Base-by-base conservation (phyloP, 2,329 filamentous ascomycete species). In the Penicillium palitans region DNA sequence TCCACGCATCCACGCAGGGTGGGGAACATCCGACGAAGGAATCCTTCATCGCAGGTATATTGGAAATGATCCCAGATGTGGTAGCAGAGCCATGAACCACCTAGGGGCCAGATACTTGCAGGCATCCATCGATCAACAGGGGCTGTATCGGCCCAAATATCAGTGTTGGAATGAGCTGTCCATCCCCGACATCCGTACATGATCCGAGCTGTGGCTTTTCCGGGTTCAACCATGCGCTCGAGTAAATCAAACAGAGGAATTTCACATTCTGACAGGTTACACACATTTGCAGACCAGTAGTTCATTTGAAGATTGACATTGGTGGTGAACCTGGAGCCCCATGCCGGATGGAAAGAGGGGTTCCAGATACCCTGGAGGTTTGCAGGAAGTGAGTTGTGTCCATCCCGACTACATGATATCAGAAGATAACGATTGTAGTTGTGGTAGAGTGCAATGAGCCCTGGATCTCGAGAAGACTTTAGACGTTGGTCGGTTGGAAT, bases 231-330 rank as follows among this genome's bases (percentile, higher is more conserved):
- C 61, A 76, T 70, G 3, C 70, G 69, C 19, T 79, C 73, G 3
- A 80, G 68, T 2, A 78, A 64, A 24, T 75, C 69, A 35, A 81
- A 78, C 0, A 83, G 55, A 0, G 80, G 78, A 2, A 70, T 53
- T 19, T 79, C 74, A 3, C 72, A 76, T 45, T 78, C 77, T 0
- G 31, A 78, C 47, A 82, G 77, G 0, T 82, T 74, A 0, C 81
- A 83, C 52, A 83, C 77, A 35, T 84, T 82, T 2, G 79, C 78
- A 2, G 72, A 73, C 83, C 84, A 87, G 61, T 86, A 80, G 59
- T 86, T 86, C 84, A 86, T 86, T 62, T 87, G 82, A 0, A 86
- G 59, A 57, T 87, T 87, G 65, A 87, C 84, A 60, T 87, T 83
- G 42, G 79, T 75, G 45, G 84, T 83, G 57, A 84, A 87, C 61